Conservation (phyloP, 148 eudicot genomes). For the Bassia scoparia region DNA sequence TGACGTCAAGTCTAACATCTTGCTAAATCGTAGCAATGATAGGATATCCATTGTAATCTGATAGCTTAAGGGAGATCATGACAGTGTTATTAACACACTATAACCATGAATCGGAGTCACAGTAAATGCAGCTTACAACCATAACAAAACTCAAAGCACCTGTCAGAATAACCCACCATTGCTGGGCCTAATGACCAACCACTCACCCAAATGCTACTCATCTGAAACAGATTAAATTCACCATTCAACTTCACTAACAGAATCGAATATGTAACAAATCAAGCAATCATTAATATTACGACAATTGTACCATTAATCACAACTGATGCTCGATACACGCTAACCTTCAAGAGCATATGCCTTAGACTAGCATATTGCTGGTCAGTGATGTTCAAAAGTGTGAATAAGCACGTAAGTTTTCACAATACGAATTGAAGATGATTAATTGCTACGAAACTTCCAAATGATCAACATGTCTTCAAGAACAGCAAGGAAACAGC, state of each 20-base stretch:
- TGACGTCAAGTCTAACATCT: constrained; percentile 79
- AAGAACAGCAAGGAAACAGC: neutral
- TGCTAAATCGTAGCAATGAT: constrained; percentile 10
- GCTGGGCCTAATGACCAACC: constrained; percentile 51
- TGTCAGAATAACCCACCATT: constrained; percentile 49
- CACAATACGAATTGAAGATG: neutral
- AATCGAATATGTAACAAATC: neutral
- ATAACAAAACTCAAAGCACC: constrained; percentile 17
- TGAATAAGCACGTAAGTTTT: neutral
- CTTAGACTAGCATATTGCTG: too few relatives aligned
- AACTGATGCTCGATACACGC: constrained; percentile 56
- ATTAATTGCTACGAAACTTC: neutral
- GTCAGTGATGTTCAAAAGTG: neutral
- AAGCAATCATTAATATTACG: constrained; percentile 17
- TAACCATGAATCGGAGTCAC: neutral
- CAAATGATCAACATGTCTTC: too few relatives aligned
- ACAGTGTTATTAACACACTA: too few relatives aligned
- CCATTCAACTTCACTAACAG: neutral
- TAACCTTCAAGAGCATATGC: constrained; percentile 55
- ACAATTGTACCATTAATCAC: constrained; percentile 52
- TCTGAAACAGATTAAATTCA: constrained; percentile 26
- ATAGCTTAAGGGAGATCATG: too few relatives aligned
- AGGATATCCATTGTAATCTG: neutral
- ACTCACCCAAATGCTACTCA: constrained; percentile 40
- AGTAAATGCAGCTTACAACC: neutral